Evolutionary conservation across 140 eudicot genomes (phyloP).

Genomic region (Cichorium intybus): DNA sequence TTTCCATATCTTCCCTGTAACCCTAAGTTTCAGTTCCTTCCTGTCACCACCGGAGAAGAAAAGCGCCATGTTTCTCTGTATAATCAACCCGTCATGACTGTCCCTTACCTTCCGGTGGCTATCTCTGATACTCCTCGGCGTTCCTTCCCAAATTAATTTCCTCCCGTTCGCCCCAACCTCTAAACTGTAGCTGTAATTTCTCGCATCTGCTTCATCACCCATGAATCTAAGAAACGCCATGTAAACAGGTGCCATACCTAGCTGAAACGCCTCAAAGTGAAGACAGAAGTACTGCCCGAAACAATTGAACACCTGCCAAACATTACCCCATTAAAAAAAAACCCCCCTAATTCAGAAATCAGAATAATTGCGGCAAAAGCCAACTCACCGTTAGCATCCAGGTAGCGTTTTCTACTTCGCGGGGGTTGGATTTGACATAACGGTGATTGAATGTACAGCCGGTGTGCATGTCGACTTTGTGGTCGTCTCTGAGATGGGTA

Average conservation of each 20-base stretch:
- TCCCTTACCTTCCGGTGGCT: conserved; percentile 94
- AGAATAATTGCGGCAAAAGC: neutral
- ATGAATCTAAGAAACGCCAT: conserved; percentile 94
- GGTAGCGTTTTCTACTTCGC: conserved; percentile 98
- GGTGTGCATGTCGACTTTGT: conserved; percentile 96
- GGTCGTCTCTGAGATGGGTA: conserved; percentile 84
- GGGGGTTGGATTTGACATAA: conserved; percentile 92
- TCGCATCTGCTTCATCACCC: conserved; percentile 92
- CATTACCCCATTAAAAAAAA: neutral
- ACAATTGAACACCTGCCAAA: conserved; percentile 78
- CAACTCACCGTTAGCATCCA: conserved; percentile 95
- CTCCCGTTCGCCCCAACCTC: conserved; percentile 95
- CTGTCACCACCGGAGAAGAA: conserved; percentile 93
- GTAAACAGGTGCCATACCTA: conserved; percentile 95
- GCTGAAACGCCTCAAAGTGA: conserved; percentile 91
- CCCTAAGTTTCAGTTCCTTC: conserved; percentile 92
- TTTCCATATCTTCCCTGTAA: conserved; percentile 94
- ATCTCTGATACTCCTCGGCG: conserved; percentile 89
- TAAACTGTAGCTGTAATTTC: conserved; percentile 83
- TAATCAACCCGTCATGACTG: conserved; percentile 89
- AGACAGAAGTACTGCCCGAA: conserved; percentile 98
- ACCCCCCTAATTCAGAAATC: neutral
- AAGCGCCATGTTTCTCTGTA: conserved; percentile 91
- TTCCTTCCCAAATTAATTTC: conserved; percentile 90
- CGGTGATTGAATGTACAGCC: conserved; percentile 96